phyloP scores from a whole-genome alignment of 208 protist species.

The Leishmania arabica region DNA sequence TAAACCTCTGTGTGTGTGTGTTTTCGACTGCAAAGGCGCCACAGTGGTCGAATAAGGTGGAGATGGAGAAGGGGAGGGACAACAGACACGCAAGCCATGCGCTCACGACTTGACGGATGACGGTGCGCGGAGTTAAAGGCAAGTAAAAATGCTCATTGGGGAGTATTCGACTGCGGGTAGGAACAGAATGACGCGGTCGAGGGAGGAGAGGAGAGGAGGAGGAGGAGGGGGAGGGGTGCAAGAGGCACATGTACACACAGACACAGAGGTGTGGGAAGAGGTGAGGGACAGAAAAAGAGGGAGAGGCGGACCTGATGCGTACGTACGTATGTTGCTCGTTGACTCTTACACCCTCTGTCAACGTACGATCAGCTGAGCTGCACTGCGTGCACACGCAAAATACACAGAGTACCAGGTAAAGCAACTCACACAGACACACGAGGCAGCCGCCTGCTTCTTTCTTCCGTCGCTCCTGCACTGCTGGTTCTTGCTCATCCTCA shows the following conservation, averaged over 20 bases:
- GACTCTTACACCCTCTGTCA: too few species aligned
- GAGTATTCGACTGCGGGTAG: not conserved
- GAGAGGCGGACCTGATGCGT: too few species aligned
- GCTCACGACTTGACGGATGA: not conserved
- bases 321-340: too few species aligned
- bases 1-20: not conserved
- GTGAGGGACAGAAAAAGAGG: too few species aligned
- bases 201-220: not conserved
- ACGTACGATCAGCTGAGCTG: too few species aligned
- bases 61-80: not conserved
- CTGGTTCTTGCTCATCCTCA: not conserved
- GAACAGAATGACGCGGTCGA: too few species aligned
- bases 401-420: too few species aligned
- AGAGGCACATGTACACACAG: too few species aligned
- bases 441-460: not conserved
- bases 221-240: too few species aligned
- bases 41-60: not conserved
- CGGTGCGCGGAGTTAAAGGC: not conserved
- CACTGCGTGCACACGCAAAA: too few species aligned
- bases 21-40: not conserved
- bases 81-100: not conserved
- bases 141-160: not conserved
- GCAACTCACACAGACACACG: too few species aligned
- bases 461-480: not conserved
- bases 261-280: too few species aligned